Base-by-base conservation (phyloP, 257 asterid genomes). In the Rehmannia glutinosa region DNA sequence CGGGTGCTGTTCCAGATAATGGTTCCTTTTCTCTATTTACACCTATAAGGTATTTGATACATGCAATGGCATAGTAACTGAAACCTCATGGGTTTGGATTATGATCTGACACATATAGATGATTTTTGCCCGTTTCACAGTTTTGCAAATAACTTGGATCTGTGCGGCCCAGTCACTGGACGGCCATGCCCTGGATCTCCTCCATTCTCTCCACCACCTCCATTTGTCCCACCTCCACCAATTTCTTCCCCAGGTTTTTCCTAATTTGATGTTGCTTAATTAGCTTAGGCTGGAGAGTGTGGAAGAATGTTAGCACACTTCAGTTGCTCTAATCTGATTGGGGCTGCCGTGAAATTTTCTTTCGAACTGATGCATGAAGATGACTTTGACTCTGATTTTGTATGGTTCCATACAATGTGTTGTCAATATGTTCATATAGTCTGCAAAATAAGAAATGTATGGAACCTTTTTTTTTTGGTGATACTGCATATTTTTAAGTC, bases 151-250 rank as follows among this genome's bases (percentile, higher is more conserved):
- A 92, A 92, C 74, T 78, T 90, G 84, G 90, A 84, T 64, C 87
- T 92, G 8, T 92, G 98, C 13, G 98, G 98, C 64, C 92, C 97
- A 3, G 98, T 92, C 66, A 92, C 98, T 42, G 97, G 98, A 62
- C 85, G 80, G 21, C 98, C 98, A 42, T 92, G 98, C 82, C 98
- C 98, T 3, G 98, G 98, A 70, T 90, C 98, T 61, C 98, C 98
- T 68, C 98, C 98, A 47, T 92, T 92, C 75, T 92, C 98, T 73
- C 98, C 98, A 58, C 98, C 98, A 1, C 98, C 97, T 77, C 98
- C 98, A 5, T 92, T 92, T 81, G 79, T 92, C 39, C 96, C 95
- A 42, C 97, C 92, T 4, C 89, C 97, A 50, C 95, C 97, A 46
- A 70, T 89, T 72, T 68, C 97, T 47, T 25, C 87, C 57, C 93